Evolutionary conservation across 2,329 filamentous ascomycete species (phyloP).

Genomic region (Sporothrix pallida): DNA sequence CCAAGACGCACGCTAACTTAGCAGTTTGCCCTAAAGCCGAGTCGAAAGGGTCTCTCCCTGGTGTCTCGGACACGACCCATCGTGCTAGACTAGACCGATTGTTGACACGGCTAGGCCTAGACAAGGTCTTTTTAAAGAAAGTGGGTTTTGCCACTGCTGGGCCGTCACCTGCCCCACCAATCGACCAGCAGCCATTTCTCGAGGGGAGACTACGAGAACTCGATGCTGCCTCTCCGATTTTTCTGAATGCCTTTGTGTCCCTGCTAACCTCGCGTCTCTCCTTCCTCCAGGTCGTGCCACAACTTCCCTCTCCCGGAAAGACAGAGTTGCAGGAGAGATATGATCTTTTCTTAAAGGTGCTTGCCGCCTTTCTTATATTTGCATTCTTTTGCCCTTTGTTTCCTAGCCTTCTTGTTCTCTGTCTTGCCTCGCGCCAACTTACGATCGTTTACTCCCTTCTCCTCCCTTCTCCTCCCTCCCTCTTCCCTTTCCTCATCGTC

Average conservation of each 20-base stretch:
- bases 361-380: constrained; percentile 26
- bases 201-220: constrained; percentile 31
- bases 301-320: constrained; percentile 35
- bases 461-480: not conserved
- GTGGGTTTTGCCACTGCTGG: constrained; percentile 39
- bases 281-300: constrained; percentile 34
- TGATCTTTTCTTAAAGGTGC: constrained; percentile 35
- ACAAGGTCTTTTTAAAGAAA: constrained; percentile 37
- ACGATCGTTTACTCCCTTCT: not conserved
- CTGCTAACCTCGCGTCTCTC: constrained; percentile 36
- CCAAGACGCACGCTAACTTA: constrained; percentile 12
- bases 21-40: constrained; percentile 31
- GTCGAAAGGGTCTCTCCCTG: constrained; percentile 31
- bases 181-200: constrained; percentile 34
- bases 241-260: constrained; percentile 29
- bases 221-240: constrained; percentile 32
- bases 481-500: not conserved
- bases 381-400: not conserved
- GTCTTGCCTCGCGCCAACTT: constrained; percentile 14
- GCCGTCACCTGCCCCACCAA: constrained; percentile 39
- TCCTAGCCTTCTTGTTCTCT: constrained; percentile 13
- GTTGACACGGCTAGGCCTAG: constrained; percentile 35
- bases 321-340: constrained; percentile 32
- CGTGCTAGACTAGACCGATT: constrained; percentile 26
- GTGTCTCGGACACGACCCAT: constrained; percentile 31